These are phyloP conservation scores for Colletotrichum ledebouriae DNA, from an alignment of 2,329 filamentous ascomycete genomes.

Conservation along the genomic window DNA sequence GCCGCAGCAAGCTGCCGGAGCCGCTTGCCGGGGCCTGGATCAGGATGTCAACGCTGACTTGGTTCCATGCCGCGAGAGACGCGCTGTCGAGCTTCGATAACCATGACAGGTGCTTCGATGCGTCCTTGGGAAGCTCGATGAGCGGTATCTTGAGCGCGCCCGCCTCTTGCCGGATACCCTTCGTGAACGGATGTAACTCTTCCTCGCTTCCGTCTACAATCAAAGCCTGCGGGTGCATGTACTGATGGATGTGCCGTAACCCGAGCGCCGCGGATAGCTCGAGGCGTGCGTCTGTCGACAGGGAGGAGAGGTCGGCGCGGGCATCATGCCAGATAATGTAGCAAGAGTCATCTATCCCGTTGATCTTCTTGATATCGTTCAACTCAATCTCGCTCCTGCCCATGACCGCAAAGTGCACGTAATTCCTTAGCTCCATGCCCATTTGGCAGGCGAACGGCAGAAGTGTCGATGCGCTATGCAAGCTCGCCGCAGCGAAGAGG, in stretches of 20 bases:
- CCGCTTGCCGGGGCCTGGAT: constrained; percentile 80
- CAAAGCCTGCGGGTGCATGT: constrained; percentile 82
- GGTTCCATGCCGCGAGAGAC: constrained; percentile 83
- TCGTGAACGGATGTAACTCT: constrained; percentile 79
- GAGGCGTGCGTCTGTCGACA: constrained; percentile 79
- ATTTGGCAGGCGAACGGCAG: constrained; percentile 91
- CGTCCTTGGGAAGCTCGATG: constrained; percentile 79
- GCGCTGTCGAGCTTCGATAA: constrained; percentile 81
- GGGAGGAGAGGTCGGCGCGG: constrained; percentile 78
- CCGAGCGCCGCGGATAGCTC: constrained; percentile 73
- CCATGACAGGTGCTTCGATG: constrained; percentile 78
- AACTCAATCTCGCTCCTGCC: constrained; percentile 79
- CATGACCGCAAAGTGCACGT: constrained; percentile 86
- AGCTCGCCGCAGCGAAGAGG: constrained; percentile 81
- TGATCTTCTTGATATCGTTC: constrained; percentile 78
- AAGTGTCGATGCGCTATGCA: constrained; percentile 79
- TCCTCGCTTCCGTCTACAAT: constrained; percentile 76
- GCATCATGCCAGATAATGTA: constrained; percentile 78
- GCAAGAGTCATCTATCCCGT: constrained; percentile 82
- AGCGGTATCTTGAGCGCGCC: constrained; percentile 68
- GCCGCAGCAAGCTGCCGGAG: constrained; percentile 80
- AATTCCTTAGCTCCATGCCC: constrained; percentile 75
- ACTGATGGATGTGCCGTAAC: constrained; percentile 78
- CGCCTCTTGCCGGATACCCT: constrained; percentile 69
- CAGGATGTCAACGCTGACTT: constrained; percentile 83